phyloP scores from a whole-genome alignment of 202 grass and related monocot species.

The Schoenoplectus triqueter region DNA sequence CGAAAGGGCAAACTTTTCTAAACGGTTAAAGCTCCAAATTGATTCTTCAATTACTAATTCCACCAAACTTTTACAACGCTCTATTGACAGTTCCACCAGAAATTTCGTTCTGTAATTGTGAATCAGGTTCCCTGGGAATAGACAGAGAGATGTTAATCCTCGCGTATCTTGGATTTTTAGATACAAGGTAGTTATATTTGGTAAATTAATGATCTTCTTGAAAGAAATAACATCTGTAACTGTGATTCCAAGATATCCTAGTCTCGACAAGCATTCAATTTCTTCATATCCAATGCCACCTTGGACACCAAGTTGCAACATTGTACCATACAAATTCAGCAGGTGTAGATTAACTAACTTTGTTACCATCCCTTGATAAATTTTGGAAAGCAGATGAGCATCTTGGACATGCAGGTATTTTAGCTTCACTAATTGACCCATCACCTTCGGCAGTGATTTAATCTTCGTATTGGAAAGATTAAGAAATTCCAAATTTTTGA shows the following conservation, averaged over 20 bases:
- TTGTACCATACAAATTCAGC: neutral
- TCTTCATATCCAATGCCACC: neutral
- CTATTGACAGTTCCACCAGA: neutral
- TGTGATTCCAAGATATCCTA: neutral
- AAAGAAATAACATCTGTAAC: neutral
- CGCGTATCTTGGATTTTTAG: neutral
- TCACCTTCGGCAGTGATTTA: neutral
- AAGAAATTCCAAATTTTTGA: neutral
- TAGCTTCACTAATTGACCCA: neutral
- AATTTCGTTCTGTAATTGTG: neutral
- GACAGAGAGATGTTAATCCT: neutral
- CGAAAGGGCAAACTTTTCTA: neutral
- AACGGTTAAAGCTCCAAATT: neutral
- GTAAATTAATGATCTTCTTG: neutral
- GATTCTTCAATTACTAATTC: neutral
- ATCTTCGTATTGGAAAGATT: neutral
- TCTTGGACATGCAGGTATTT: neutral
- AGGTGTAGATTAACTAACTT: neutral
- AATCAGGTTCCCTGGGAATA: neutral
- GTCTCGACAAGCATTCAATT: neutral
- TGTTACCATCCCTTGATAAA: neutral
- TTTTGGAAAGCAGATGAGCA: neutral
- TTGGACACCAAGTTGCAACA: neutral
- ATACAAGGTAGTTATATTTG: neutral
- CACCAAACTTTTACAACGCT: neutral